Percentiles rank a stretch among this genome's conserved stretches.
Evolutionary conservation across 768 basidiomycete genomes (phyloP).

Genomic region (Trametes villosa): DNA sequence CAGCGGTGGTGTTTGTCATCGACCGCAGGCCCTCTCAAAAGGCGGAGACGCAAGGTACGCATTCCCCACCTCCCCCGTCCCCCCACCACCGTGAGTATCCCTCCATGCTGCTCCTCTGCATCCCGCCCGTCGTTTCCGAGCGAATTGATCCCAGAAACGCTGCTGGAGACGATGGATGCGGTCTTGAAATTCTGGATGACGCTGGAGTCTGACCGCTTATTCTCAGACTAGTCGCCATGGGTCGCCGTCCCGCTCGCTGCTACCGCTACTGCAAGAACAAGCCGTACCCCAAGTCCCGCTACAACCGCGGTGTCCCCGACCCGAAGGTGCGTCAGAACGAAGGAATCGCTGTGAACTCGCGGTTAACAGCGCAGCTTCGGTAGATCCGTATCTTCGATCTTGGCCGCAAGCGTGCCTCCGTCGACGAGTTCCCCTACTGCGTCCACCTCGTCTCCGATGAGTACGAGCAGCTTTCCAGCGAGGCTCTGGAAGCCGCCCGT

Average conservation of each 20-base stretch:
- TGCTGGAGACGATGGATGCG: constrained; percentile 29
- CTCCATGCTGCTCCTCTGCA: constrained; percentile 16
- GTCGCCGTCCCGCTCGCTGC: constrained; percentile 97
- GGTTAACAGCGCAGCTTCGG: not conserved
- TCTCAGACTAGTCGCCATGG: constrained; percentile 59
- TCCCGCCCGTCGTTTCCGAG: constrained; percentile 9
- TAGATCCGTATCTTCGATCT: constrained; percentile 97
- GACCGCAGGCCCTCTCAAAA: constrained; percentile 24
- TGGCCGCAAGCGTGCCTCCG: constrained; percentile 92
- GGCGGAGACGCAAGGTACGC: constrained; percentile 10
- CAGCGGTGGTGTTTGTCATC: constrained; percentile 30
- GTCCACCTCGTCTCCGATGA: constrained; percentile 96
- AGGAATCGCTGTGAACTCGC: not conserved
- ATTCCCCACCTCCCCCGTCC: constrained; percentile 21
- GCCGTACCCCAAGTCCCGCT: constrained; percentile 93
- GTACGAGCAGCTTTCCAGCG: constrained; percentile 94
- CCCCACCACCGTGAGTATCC: constrained; percentile 23
- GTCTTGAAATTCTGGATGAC: constrained; percentile 25
- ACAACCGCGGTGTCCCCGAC: constrained; percentile 99
- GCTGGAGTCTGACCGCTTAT: constrained; percentile 15
- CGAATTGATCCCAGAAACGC: constrained; percentile 11
- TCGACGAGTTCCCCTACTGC: constrained; percentile 99
- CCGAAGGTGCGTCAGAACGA: constrained; percentile 67
- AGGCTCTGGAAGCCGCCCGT: constrained; percentile 97
- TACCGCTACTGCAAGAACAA: constrained; percentile 99